Evolutionary conservation across 176 grass and related monocot genomes (phyloP).

Genomic region (Poa annua): DNA sequence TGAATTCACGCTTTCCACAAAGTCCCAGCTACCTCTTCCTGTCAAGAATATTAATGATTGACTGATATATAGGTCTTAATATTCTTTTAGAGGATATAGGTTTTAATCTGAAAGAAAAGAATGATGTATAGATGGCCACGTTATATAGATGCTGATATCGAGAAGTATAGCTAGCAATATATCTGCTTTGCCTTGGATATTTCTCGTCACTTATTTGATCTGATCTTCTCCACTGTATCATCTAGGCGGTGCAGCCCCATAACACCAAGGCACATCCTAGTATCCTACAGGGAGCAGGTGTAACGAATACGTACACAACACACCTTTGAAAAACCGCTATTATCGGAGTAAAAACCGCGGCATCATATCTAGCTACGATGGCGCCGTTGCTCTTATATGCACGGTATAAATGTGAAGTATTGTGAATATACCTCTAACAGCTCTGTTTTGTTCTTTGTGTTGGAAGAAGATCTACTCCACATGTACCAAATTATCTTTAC

Average conservation of each 20-base stretch:
- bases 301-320: neutral
- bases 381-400: neutral
- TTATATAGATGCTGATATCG: conserved; percentile 36
- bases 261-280: neutral
- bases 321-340: neutral
- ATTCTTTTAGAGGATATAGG: neutral
- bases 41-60: conserved; percentile 24
- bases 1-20: neutral
- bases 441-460: neutral
- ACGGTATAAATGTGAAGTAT: neutral
- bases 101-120: conserved; percentile 7
- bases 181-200: conserved; percentile 26
- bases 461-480: neutral
- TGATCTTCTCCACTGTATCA: neutral
- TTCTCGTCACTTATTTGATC: conserved; percentile 14
- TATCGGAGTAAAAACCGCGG: too few relatives aligned
- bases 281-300: neutral
- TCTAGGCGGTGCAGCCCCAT: neutral
- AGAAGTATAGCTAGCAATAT: conserved; percentile 26
- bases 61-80: neutral
- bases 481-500: too few relatives aligned
- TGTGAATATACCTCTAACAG: neutral
- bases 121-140: conserved; percentile 14
- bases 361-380: conserved; percentile 2
- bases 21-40: conserved; percentile 10